Percentiles rank a stretch among this genome's conserved stretches.
Conservation (phyloP, 208 protist genomes). For the Herpetomonas tarakana region DNA sequence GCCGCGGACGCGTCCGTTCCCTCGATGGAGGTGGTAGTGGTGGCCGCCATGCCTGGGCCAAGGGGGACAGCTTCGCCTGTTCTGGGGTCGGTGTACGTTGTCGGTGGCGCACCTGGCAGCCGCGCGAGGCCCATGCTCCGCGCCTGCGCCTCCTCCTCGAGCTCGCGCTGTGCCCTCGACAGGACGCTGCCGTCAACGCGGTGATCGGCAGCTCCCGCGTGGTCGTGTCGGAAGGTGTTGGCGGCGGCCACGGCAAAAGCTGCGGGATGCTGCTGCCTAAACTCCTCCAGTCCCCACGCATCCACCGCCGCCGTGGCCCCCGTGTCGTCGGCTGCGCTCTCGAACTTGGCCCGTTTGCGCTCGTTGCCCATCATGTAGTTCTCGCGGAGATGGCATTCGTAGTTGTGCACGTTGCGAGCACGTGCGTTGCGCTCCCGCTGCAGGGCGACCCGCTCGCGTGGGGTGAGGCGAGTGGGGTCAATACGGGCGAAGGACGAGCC, state of each 20-base stretch:
- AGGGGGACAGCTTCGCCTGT: not conserved
- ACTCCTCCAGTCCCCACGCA: not conserved
- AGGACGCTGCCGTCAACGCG: not conserved
- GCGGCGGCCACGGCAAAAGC: not conserved
- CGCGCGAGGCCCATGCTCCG: constrained; percentile 6
- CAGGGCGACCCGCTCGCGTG: constrained; percentile 26
- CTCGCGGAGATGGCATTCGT: constrained; percentile 29
- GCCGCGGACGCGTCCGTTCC: not conserved
- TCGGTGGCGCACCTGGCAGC: not conserved
- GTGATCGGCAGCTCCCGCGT: not conserved
- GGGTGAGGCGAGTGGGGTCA: constrained; percentile 11
- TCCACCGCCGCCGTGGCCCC: not conserved
- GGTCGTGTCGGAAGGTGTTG: not conserved
- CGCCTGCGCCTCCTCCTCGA: constrained; percentile 20
- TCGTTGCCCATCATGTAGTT: constrained; percentile 56
- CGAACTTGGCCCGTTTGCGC: constrained; percentile 34
- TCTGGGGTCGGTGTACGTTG: not conserved
- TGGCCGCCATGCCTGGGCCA: not conserved
- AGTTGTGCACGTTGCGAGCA: constrained; percentile 19
- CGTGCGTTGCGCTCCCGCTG: constrained; percentile 16
- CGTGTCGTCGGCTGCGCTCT: constrained; percentile 6
- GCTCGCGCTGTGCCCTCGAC: constrained; percentile 10
- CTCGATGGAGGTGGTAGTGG: not conserved
- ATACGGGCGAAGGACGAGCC: not conserved
- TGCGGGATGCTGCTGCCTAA: not conserved